These are phyloP conservation scores for Tritrichomonas foetus DNA, from an alignment of 208 protist genomes.

Conservation along the genomic window DNA sequence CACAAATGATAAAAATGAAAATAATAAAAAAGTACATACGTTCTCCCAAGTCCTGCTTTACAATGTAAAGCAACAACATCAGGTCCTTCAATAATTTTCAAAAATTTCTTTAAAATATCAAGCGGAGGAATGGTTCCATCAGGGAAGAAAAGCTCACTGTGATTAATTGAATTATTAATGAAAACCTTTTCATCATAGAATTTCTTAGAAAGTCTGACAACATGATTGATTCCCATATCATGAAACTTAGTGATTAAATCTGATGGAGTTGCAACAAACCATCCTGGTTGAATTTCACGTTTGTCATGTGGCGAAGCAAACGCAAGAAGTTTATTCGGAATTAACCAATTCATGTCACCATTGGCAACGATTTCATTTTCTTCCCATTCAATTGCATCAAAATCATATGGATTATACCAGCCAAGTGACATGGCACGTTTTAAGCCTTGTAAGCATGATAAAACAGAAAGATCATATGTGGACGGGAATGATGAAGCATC, in stretches of 20 bases:
- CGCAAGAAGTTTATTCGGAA: conserved; percentile 79
- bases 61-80: not conserved
- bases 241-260: not conserved
- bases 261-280: not conserved
- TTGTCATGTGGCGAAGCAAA: conserved; percentile 67
- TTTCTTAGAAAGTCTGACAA: not conserved
- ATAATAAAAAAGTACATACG: not conserved
- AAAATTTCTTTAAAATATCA: not conserved
- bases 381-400: conserved; percentile 75
- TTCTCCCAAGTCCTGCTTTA: conserved; percentile 13
- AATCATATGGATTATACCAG: conserved; percentile 69
- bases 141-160: not conserved
- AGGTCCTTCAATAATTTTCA: not conserved
- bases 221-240: not conserved
- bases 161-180: not conserved
- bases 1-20: too few species aligned
- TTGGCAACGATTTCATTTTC: conserved; percentile 72
- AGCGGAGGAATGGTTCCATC: not conserved
- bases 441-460: conserved; percentile 70
- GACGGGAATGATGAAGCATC: conserved; percentile 75
- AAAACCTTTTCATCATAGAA: not conserved
- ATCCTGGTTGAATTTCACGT: not conserved
- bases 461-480: conserved; percentile 66
- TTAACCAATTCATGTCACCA: conserved; percentile 84
- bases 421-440: conserved; percentile 62